Percentiles rank a stretch among this genome's conserved stretches.
phyloP scores from a whole-genome alignment of 2,329 filamentous ascomycete species.

The Phyllosticta citriasiana region DNA sequence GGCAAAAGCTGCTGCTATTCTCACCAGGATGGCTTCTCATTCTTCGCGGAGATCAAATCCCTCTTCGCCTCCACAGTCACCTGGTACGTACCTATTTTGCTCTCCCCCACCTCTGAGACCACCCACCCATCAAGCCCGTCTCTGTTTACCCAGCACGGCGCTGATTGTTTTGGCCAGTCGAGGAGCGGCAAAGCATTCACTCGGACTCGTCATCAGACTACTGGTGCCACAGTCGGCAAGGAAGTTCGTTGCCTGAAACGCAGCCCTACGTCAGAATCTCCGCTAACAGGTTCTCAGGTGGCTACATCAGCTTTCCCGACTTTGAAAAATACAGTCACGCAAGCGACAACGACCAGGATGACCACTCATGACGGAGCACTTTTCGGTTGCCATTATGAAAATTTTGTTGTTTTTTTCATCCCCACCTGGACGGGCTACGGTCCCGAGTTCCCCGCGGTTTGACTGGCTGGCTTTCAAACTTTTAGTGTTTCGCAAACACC shows the following conservation, averaged over 20 bases:
- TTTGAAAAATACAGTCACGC: constrained; percentile 53
- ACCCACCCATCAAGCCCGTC: constrained; percentile 14
- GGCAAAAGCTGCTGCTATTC: constrained; percentile 31
- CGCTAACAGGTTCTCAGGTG: constrained; percentile 26
- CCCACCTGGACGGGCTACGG: not conserved
- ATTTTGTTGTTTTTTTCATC: not conserved
- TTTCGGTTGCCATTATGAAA: not conserved
- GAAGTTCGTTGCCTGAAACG: constrained; percentile 21
- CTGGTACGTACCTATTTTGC: constrained; percentile 1
- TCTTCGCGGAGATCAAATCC: constrained; percentile 25
- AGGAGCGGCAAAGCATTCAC: constrained; percentile 23
- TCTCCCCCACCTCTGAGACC: constrained; percentile 15
- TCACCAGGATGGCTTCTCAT: constrained; percentile 35
- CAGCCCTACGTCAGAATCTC: not conserved
- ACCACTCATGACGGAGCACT: not conserved
- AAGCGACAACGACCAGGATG: constrained; percentile 4
- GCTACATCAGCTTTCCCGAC: constrained; percentile 65
- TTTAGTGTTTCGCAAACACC: not conserved
- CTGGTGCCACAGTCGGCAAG: constrained; percentile 26
- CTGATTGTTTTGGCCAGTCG: constrained; percentile 1
- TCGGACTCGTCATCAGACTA: constrained; percentile 27
- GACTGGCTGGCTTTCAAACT: not conserved
- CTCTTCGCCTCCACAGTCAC: constrained; percentile 4
- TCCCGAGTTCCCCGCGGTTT: not conserved
- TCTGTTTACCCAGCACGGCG: not conserved